Evolutionary conservation across 495 filamentous ascomycete species (phyloP).

Genomic region (Talaromyces wortmannii): DNA sequence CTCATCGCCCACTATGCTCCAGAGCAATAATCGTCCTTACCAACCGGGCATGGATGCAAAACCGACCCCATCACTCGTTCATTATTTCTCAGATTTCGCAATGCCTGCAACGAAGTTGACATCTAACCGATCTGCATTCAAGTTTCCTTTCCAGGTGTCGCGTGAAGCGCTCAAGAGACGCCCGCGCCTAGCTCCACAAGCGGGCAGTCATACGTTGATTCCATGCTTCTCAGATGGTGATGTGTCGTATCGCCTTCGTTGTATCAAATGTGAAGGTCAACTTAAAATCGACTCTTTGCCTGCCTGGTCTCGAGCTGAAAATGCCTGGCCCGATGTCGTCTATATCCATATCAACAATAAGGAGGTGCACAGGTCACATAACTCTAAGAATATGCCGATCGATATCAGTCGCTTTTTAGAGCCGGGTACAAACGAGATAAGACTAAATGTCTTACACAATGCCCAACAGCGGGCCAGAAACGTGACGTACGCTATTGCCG

Average conservation of each 20-base stretch:
- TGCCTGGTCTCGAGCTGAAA: slow-evolving; percentile 56
- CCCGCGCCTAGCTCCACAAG: slow-evolving; percentile 7
- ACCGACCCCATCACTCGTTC: slow-evolving; percentile 27
- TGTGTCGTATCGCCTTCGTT: slow-evolving; percentile 35
- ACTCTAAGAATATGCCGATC: slow-evolving; percentile 67
- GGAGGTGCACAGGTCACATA: slow-evolving; percentile 55
- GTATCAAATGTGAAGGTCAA: slow-evolving; percentile 14
- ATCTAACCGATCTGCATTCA: slow-evolving; percentile 11
- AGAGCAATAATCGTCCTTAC: background rate
- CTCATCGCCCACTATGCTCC: background rate
- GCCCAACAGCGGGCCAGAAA: slow-evolving; percentile 8
- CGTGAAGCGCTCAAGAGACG: slow-evolving; percentile 9
- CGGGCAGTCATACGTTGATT: slow-evolving; percentile 6
- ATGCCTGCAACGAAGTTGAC: slow-evolving; percentile 29
- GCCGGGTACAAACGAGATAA: slow-evolving; percentile 44
- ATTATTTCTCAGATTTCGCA: slow-evolving; percentile 37
- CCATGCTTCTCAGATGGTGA: slow-evolving; percentile 21
- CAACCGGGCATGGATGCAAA: slow-evolving; percentile 7
- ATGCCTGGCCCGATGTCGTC: slow-evolving; percentile 64
- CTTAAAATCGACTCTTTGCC: background rate
- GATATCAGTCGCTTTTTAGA: slow-evolving; percentile 56
- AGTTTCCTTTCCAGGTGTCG: slow-evolving; percentile 21
- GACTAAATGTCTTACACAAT: slow-evolving; percentile 20
- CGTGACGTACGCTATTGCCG: slow-evolving; percentile 49
- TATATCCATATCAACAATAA: slow-evolving; percentile 61